Base-by-base conservation (phyloP, 176 grass and related monocot species). In the Chloris gayana region DNA sequence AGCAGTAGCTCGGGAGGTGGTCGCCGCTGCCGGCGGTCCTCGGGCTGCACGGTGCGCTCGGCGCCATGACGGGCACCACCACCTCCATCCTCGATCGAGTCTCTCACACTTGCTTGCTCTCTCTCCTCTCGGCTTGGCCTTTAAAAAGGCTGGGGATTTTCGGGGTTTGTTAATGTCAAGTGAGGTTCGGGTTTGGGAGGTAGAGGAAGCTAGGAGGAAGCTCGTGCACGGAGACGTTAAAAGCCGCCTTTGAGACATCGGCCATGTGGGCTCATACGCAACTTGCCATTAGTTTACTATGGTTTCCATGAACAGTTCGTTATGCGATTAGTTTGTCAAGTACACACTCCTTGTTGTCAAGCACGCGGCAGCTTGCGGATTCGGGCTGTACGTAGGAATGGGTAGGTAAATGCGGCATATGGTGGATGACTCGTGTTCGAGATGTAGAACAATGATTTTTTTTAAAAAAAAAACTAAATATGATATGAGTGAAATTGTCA, bases 131-230 rank as follows among this genome's bases (percentile, higher is more conserved):
- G 12, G 22, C 58, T 45, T 54, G 53, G 63, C 67, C 35, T 83
- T 86, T 83, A 70, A 79, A 79, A 83, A 78, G 60, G 56, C 31
- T 7, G 38, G 27, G 22, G 66, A 54, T 81, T 87, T 59, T 27
- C 25, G 10, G 24, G 25, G 1, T 14, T 80, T 80, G 67, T 67
- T 86, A 75, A 29, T 89, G 85, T 77, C 29, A 69, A 70, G 22
- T 18, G 56, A 77, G 42, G 42, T 17, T 38, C 32, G 30, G 63
- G 50, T 26, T 3, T 24, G n/a, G 17, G 45, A 31, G 21, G 21
- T 50, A 59, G 59, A 86, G 82, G 93, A 96, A 92, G 84, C 80
- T 25, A 41, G 71, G 30, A 92, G 93, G 93, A 96, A 96, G 82
- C 56, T 85, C 2, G 33, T 15, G 11, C 8, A 27, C 1, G 10